These are phyloP conservation scores for Macrolepiota albuminosa DNA, from an alignment of 768 basidiomycete species.

Conservation along the genomic window DNA sequence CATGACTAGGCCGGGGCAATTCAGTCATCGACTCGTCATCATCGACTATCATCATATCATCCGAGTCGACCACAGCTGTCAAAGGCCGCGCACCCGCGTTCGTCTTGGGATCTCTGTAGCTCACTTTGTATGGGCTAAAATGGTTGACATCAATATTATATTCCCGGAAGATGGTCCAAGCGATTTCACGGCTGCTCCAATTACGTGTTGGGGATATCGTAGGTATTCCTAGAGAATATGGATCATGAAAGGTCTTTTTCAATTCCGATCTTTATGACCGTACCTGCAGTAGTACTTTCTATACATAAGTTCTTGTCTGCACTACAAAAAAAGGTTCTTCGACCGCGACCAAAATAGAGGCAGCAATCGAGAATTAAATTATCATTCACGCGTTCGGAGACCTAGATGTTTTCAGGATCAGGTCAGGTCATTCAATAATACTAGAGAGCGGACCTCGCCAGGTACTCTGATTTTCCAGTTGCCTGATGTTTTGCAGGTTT, in stretches of 20 bases:
- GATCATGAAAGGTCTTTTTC: neutral
- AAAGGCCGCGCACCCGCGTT: constrained; percentile 7
- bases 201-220: constrained; percentile 32
- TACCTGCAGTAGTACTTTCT: constrained; percentile 28
- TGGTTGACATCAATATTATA: constrained; percentile 24
- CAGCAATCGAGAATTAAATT: constrained; percentile 74
- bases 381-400: constrained; percentile 47
- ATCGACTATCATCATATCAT: constrained; percentile 60
- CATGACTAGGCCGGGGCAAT: constrained; percentile 43
- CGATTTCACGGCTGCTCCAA: constrained; percentile 53
- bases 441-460: constrained; percentile 35
- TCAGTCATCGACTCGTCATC: constrained; percentile 38
- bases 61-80: constrained; percentile 23
- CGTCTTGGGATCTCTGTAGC: constrained; percentile 28
- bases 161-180: constrained; percentile 38
- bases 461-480: constrained; percentile 54
- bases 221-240: constrained; percentile 25
- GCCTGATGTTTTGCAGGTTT: constrained; percentile 55
- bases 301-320: constrained; percentile 65
- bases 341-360: constrained; percentile 47
- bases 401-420: constrained; percentile 9
- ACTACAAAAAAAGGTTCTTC: constrained; percentile 59
- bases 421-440: neutral
- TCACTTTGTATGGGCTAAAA: constrained; percentile 38
- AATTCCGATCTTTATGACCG: constrained; percentile 17